phyloP scores from a whole-genome alignment of 1,284 basidiomycete species.

The Naganishia sp. region DNA sequence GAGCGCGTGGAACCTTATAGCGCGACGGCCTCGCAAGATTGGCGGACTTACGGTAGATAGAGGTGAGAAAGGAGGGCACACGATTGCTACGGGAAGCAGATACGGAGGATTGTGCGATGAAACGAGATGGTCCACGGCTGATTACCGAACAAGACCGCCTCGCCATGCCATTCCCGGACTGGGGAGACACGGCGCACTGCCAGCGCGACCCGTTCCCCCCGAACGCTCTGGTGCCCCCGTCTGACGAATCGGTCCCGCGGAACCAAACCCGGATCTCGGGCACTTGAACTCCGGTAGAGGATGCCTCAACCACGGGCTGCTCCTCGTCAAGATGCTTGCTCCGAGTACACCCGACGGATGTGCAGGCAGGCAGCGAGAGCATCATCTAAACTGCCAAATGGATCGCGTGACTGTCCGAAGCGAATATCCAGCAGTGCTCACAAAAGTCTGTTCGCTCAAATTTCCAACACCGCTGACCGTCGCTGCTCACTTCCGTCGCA shows the following conservation, averaged over 20 bases:
- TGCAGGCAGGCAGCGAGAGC: too few species aligned
- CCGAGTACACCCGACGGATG: conserved; percentile 2
- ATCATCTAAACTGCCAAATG: too few species aligned
- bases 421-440: too few species aligned
- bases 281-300: background rate
- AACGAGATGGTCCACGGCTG: background rate
- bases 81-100: background rate
- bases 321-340: background rate
- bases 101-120: background rate
- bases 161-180: background rate
- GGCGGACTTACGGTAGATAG: conserved; percentile 14
- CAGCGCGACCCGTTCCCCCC: background rate
- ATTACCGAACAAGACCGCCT: conserved; percentile 25
- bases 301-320: background rate
- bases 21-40: background rate
- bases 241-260: background rate
- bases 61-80: conserved; percentile 18
- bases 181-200: background rate
- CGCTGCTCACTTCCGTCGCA: too few species aligned
- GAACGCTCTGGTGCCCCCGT: background rate
- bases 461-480: too few species aligned
- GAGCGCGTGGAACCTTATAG: conserved; percentile 15
- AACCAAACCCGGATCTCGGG: background rate
- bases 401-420: background rate
- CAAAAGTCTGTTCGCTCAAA: too few species aligned